Percentiles rank a stretch among this genome's conserved stretches.
phyloP scores from a whole-genome alignment of 169 alveolate genomes.

The Ichthyophthirius multifiliis region DNA sequence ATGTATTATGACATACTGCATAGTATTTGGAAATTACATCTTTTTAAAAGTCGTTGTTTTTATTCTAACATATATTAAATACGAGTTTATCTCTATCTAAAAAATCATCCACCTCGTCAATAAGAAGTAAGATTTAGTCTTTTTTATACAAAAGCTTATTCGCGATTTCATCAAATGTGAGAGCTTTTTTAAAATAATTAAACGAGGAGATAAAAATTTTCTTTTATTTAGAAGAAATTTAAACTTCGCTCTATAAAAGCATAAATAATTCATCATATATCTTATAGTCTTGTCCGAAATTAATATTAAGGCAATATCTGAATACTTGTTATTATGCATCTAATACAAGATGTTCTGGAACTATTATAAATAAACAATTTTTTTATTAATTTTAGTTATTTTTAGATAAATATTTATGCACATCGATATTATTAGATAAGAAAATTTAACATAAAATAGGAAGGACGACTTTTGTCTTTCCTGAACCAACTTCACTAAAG shows the following conservation, averaged over 20 bases:
- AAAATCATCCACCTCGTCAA: not conserved
- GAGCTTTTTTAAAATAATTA: not conserved
- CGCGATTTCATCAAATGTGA: not conserved
- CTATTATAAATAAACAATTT: not conserved
- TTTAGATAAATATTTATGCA: not conserved
- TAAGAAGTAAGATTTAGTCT: not conserved
- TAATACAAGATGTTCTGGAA: not conserved
- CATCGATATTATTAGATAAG: not conserved
- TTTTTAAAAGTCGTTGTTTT: not conserved
- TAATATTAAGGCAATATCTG: not conserved
- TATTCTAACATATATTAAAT: not conserved
- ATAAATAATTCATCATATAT: not conserved
- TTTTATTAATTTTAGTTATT: not conserved
- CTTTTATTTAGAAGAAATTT: not conserved
- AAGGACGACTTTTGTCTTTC: not conserved
- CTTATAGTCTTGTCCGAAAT: not conserved
- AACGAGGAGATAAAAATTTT: not conserved
- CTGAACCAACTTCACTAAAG: not conserved
- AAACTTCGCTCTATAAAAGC: not conserved
- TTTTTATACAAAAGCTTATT: not conserved
- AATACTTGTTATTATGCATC: not conserved
- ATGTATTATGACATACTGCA: not conserved
- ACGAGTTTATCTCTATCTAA: not conserved
- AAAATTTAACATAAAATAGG: not conserved
- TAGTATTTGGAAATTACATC: not conserved